phyloP scores from a whole-genome alignment of 768 basidiomycete species.

The Mycena rosella region DNA sequence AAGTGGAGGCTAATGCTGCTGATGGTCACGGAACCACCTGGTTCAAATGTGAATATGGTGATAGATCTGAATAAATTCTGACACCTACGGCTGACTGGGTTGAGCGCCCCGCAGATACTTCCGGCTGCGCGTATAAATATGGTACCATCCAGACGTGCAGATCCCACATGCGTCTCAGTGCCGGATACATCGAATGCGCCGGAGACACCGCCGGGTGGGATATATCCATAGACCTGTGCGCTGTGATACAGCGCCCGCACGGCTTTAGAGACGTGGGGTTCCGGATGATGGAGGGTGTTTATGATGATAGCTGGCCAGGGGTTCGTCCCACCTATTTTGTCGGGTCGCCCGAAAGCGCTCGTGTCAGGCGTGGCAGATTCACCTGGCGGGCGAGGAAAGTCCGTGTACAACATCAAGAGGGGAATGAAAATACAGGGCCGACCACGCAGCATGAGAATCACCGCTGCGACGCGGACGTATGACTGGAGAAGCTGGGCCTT shows the following conservation, averaged over 20 bases:
- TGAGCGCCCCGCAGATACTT: slow-evolving; percentile 52
- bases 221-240: slow-evolving; percentile 9
- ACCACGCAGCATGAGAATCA: slow-evolving; percentile 21
- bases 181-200: background rate
- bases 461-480: slow-evolving; percentile 11
- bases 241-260: slow-evolving; percentile 12
- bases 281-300: slow-evolving; percentile 19
- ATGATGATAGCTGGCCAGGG: slow-evolving; percentile 9
- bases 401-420: slow-evolving; percentile 17
- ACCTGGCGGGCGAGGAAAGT: background rate
- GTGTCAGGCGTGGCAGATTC: background rate
- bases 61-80: too few species aligned
- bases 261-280: slow-evolving; percentile 24
- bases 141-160: slow-evolving; percentile 52
- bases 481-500: slow-evolving; percentile 16
- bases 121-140: slow-evolving; percentile 58
- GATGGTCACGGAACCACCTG: slow-evolving; percentile 10
- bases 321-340: background rate
- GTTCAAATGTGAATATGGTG: too few species aligned
- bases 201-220: background rate
- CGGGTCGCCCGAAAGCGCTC: background rate
- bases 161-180: slow-evolving; percentile 48
- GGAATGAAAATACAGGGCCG: slow-evolving; percentile 12
- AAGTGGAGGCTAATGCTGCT: background rate
- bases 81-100: slow-evolving; percentile 3